A percentile compares a stretch with the other conserved stretches of the same genome.
These are phyloP conservation scores for Zygnema cylindricum DNA, from an alignment of 139 green algal species.

Conservation along the genomic window DNA sequence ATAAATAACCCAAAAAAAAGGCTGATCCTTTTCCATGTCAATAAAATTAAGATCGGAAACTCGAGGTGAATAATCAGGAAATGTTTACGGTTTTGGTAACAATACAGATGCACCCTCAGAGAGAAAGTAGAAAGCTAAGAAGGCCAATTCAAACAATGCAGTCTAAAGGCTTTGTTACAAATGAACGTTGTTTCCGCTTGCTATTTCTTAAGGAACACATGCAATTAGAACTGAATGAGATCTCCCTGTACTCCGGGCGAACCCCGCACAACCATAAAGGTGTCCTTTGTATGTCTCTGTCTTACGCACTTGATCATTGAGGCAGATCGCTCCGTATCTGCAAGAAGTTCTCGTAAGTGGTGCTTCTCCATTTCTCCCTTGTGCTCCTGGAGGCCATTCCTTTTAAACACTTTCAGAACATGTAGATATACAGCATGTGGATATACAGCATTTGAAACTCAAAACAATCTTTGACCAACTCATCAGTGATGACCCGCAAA, in stretches of 20 bases:
- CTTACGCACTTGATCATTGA: conserved; percentile 59
- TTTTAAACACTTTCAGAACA: neutral
- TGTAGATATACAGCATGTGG: neutral
- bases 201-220: neutral
- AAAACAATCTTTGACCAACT: neutral
- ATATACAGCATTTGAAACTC: neutral
- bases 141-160: too few species aligned
- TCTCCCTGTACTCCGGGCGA: too few species aligned
- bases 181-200: neutral
- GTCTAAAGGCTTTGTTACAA: too few species aligned
- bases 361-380: conserved; percentile 42
- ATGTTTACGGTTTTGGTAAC: too few species aligned
- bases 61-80: too few species aligned
- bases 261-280: neutral
- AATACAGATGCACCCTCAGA: too few species aligned
- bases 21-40: too few species aligned
- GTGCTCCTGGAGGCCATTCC: conserved; percentile 35
- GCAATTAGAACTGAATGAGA: conserved; percentile 25
- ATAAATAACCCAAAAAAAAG: too few species aligned
- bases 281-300: neutral
- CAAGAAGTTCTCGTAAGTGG: conserved; percentile 53
- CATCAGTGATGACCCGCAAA: neutral
- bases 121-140: too few species aligned
- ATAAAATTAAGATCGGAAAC: too few species aligned
- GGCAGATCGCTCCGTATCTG: conserved; percentile 35